Conservation (phyloP, 331 rosid genomes). For the Cydonia oblonga region DNA sequence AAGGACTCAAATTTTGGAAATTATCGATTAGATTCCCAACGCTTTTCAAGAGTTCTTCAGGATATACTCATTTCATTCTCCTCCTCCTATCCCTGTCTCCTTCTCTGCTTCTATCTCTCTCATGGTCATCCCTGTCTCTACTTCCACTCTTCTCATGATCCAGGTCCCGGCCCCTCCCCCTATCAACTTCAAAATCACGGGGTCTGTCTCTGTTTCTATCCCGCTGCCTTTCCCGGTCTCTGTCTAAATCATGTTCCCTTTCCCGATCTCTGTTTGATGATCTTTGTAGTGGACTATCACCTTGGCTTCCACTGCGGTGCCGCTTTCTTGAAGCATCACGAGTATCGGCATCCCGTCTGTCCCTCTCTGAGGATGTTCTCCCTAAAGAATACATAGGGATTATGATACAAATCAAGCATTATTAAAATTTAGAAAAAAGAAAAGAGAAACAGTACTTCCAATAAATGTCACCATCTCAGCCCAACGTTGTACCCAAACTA, state of each 20-base stretch:
- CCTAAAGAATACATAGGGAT: constrained; percentile 26
- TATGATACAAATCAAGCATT: not conserved
- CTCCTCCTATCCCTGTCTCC: constrained; percentile 59
- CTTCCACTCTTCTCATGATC: constrained; percentile 85
- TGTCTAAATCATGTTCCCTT: constrained; percentile 48
- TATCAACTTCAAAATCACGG: constrained; percentile 47
- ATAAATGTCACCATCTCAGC: not conserved
- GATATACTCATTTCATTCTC: constrained; percentile 34
- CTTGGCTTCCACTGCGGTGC: constrained; percentile 60
- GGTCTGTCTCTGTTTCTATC: constrained; percentile 37
- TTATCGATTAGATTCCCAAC: not conserved
- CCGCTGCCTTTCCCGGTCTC: constrained; percentile 57
- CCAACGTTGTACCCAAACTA: not conserved
- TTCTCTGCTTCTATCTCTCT: constrained; percentile 51
- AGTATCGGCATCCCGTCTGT: constrained; percentile 42
- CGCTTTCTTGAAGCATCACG: constrained; percentile 61
- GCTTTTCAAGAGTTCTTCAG: not conserved
- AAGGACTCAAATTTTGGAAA: not conserved
- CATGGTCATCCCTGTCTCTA: constrained; percentile 79
- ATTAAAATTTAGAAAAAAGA: not conserved
- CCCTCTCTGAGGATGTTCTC: constrained; percentile 56
- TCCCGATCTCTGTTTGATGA: constrained; percentile 59
- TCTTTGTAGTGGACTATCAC: constrained; percentile 59
- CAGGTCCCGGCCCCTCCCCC: constrained; percentile 22
- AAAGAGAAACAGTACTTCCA: not conserved